These are phyloP conservation scores for Trichaptum fuscoviolaceum DNA, from an alignment of 768 basidiomycete species.

Conservation along the genomic window DNA sequence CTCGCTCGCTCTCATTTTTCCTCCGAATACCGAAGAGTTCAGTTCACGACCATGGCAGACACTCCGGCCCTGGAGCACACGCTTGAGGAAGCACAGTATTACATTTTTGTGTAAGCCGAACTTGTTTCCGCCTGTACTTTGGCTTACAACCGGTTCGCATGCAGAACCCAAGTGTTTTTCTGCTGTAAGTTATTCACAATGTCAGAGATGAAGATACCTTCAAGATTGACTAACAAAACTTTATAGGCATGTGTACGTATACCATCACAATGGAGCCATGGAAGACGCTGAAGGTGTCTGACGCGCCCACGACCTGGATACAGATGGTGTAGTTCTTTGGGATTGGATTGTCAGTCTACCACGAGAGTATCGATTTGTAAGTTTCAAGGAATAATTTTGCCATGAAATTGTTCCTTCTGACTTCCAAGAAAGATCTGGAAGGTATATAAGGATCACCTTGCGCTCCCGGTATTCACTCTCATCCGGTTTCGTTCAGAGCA, in stretches of 20 bases:
- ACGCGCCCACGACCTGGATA: too few relatives aligned
- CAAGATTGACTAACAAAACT: slow-evolving; percentile 24
- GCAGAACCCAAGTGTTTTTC: slow-evolving; percentile 69
- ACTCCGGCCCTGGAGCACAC: slow-evolving; percentile 44
- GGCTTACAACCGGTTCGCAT: background rate
- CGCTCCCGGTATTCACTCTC: background rate
- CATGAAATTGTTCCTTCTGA: slow-evolving; percentile 10
- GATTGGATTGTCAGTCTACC: slow-evolving; percentile 79
- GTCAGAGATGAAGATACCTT: slow-evolving; percentile 13
- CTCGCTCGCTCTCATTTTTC: background rate
- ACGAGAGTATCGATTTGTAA: slow-evolving; percentile 73
- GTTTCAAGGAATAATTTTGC: slow-evolving; percentile 18
- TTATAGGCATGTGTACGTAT: slow-evolving; percentile 51
- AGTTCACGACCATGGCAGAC: background rate
- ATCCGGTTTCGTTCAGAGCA: slow-evolving; percentile 33
- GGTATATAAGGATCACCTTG: background rate
- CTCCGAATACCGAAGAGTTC: background rate
- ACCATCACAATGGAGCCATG: background rate
- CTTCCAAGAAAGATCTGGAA: slow-evolving; percentile 58
- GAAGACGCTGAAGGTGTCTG: too few relatives aligned
- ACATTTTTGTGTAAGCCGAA: slow-evolving; percentile 61
- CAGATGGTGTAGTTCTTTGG: slow-evolving; percentile 80
- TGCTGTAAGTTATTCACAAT: slow-evolving; percentile 56
- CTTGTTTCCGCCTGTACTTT: background rate
- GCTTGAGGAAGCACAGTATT: slow-evolving; percentile 58